phyloP scores from a whole-genome alignment of 73 alveolate genomes.

The Halteria grandinella region DNA sequence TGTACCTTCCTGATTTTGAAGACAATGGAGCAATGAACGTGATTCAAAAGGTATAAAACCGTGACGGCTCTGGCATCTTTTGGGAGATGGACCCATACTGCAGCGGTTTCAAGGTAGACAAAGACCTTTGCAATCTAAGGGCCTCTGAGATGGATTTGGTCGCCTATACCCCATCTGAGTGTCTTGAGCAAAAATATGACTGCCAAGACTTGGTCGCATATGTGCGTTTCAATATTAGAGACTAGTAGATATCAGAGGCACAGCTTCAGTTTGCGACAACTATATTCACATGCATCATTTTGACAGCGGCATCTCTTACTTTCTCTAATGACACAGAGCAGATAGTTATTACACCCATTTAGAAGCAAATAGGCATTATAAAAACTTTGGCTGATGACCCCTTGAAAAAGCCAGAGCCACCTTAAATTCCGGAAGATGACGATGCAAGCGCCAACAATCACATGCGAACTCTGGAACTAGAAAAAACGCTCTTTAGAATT shows the following conservation, averaged over 20 bases:
- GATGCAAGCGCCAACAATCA: constrained; percentile 43
- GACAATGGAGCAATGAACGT: constrained; percentile 50
- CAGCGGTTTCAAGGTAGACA: constrained; percentile 66
- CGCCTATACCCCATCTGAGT: constrained; percentile 61
- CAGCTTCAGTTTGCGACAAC: constrained; percentile 62
- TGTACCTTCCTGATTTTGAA: constrained; percentile 64
- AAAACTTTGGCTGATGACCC: constrained; percentile 83
- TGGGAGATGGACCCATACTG: constrained; percentile 66
- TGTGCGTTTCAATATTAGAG: constrained; percentile 57
- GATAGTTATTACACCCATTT: constrained; percentile 77
- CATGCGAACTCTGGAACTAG: constrained; percentile 68
- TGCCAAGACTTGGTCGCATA: constrained; percentile 69
- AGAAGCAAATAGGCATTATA: constrained; percentile 77
- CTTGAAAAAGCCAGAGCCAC: constrained; percentile 62
- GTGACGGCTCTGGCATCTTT: background rate
- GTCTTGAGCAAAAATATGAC: constrained; percentile 10
- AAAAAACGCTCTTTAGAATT: constrained; percentile 71
- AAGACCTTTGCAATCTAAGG: constrained; percentile 54
- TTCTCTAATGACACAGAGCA: constrained; percentile 74
- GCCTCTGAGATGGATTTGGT: constrained; percentile 66
- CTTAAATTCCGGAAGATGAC: constrained; percentile 55
- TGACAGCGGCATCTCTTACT: constrained; percentile 69
- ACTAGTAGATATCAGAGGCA: constrained; percentile 50
- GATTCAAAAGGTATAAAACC: constrained; percentile 17
- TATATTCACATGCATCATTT: constrained; percentile 70